These are phyloP conservation scores for Camelina sativa DNA, from an alignment of 345 rosid species.

Conservation along the genomic window DNA sequence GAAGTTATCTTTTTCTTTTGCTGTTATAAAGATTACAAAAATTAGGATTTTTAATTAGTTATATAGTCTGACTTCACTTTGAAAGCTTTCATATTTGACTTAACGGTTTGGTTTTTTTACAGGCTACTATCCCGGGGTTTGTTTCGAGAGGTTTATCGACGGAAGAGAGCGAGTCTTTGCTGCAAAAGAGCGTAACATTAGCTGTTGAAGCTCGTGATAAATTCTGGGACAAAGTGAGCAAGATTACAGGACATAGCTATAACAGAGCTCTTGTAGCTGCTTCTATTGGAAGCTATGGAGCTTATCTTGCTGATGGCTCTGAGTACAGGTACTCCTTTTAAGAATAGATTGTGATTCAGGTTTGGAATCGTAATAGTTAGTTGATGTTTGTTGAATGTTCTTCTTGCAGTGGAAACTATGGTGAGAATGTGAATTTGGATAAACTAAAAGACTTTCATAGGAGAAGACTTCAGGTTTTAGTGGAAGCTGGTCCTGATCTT, in stretches of 20 bases:
- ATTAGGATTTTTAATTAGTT: not conserved
- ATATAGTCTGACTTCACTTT: not conserved
- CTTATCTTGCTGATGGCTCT: conserved; percentile 95
- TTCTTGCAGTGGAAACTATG: conserved; percentile 69
- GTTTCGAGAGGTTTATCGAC: conserved; percentile 69
- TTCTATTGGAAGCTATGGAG: conserved; percentile 93
- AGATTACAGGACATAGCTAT: conserved; percentile 52
- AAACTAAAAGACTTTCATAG: conserved; percentile 90
- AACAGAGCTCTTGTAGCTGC: conserved; percentile 88
- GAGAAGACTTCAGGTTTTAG: conserved; percentile 79
- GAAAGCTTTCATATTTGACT: not conserved
- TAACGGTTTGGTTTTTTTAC: not conserved
- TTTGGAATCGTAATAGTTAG: not conserved
- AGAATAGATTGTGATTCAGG: not conserved
- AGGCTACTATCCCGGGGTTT: conserved; percentile 95
- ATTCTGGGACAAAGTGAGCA: conserved; percentile 67
- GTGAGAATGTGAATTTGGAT: conserved; percentile 56
- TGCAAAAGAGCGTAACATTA: conserved; percentile 71
- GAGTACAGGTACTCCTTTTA: conserved; percentile 68
- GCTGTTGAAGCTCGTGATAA: conserved; percentile 84
- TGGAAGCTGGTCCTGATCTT: conserved; percentile 84
- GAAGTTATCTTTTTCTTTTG: not conserved
- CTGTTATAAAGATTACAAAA: not conserved
- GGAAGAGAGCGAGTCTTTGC: conserved; percentile 70
- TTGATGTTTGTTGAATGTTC: not conserved